Evolutionary conservation across 1,284 basidiomycete genomes (phyloP).

Genomic region (Ceraceosorus guamensis): DNA sequence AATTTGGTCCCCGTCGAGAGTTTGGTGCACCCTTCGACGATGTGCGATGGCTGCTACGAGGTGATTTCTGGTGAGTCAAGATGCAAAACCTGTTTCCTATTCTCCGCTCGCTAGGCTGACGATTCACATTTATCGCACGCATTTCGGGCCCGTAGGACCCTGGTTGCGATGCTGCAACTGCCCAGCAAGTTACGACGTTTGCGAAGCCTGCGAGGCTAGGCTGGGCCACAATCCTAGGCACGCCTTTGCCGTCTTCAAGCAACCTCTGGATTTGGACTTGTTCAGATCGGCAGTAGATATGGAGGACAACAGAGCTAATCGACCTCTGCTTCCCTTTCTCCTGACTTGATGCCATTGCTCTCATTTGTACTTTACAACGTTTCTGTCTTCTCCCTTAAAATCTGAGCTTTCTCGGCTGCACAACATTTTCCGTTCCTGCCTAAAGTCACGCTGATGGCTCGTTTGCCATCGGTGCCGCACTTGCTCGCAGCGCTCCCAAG

Average conservation of each 20-base stretch:
- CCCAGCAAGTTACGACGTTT: slow-evolving; percentile 12
- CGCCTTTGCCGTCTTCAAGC: slow-evolving; percentile 18
- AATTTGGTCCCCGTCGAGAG: slow-evolving; percentile 7
- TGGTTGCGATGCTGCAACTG: slow-evolving; percentile 18
- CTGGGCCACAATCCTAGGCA: slow-evolving; percentile 14
- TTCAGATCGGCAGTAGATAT: slow-evolving; percentile 11
- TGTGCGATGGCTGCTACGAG: slow-evolving; percentile 16
- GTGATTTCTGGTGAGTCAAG: slow-evolving; percentile 7
- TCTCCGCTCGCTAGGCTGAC: background rate
- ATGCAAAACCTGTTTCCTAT: background rate
- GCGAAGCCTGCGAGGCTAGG: slow-evolving; percentile 10
- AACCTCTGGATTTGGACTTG: slow-evolving; percentile 11
- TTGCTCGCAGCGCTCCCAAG: too few relatives aligned
- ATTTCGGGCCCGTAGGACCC: background rate
- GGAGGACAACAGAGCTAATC: slow-evolving; percentile 1
- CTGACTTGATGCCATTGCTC: background rate
- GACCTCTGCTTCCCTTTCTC: slow-evolving; percentile 5
- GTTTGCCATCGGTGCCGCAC: too few relatives aligned
- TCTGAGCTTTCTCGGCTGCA: too few relatives aligned
- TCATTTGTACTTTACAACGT: too few relatives aligned
- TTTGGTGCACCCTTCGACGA: slow-evolving; percentile 14
- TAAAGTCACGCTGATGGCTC: too few relatives aligned
- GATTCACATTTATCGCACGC: too few relatives aligned
- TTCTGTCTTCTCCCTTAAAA: too few relatives aligned
- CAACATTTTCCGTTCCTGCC: too few relatives aligned